Percentiles rank a stretch among this genome's conserved stretches.
Conservation (phyloP, 1,284 basidiomycete genomes). For the Porodaedalea pini region DNA sequence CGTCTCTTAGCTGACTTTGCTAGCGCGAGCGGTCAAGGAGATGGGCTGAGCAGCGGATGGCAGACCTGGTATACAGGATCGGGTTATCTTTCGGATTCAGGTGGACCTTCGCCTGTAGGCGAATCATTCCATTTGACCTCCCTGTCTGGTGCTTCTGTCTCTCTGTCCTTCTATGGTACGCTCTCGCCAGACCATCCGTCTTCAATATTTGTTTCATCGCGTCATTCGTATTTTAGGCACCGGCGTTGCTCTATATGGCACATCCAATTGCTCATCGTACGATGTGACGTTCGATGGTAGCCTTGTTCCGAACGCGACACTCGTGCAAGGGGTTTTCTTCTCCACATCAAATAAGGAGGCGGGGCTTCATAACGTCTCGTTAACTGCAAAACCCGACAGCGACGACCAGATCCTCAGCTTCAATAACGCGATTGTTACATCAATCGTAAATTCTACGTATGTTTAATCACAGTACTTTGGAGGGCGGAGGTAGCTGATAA, state of each 20-base stretch:
- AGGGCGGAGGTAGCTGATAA: neutral
- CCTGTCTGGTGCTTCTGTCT: constrained; percentile 25
- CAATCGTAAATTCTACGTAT: constrained; percentile 23
- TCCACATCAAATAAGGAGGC: constrained; percentile 15
- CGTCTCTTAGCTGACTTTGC: neutral
- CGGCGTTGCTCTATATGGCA: constrained; percentile 30
- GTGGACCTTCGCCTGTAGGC: constrained; percentile 23
- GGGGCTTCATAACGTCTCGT: constrained; percentile 24
- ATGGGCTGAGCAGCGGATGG: constrained; percentile 26
- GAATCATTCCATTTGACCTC: constrained; percentile 28
- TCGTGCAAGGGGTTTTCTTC: constrained; percentile 20
- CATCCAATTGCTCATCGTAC: constrained; percentile 28
- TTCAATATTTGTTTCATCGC: neutral
- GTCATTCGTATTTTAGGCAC: constrained; percentile 25
- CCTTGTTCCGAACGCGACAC: constrained; percentile 7
- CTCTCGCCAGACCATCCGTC: constrained; percentile 8
- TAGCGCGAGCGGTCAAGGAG: constrained; percentile 22
- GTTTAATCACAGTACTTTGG: neutral
- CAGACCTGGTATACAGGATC: constrained; percentile 29
- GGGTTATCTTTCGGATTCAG: constrained; percentile 21
- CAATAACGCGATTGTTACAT: constrained; percentile 23
- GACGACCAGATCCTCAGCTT: constrained; percentile 24
- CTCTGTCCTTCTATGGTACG: constrained; percentile 30
- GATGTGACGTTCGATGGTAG: constrained; percentile 31
- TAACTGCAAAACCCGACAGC: constrained; percentile 23